These are phyloP conservation scores for Naganishia liquefaciens DNA, from an alignment of 1,284 basidiomycete species.

Conservation along the genomic window DNA sequence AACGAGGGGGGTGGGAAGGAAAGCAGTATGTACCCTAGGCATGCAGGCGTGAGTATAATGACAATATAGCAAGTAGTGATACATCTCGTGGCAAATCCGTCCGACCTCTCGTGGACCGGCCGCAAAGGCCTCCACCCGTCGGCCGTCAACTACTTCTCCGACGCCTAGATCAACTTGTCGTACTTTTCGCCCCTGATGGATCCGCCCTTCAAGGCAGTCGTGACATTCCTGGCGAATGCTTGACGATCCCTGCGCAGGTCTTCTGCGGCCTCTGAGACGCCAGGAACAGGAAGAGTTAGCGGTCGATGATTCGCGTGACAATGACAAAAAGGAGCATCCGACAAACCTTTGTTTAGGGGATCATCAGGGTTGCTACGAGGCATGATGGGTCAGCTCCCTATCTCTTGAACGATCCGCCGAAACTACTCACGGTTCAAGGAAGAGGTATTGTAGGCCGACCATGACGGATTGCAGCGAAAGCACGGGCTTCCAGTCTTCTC, in stretches of 20 bases:
- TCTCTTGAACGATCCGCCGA: neutral
- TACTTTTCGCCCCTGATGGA: slow-evolving; percentile 73
- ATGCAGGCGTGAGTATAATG: too few species aligned
- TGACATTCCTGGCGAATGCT: slow-evolving; percentile 77
- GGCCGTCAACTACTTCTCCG: too few species aligned
- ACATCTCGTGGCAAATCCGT: too few species aligned
- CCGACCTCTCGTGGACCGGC: too few species aligned
- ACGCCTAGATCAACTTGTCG: slow-evolving; percentile 61
- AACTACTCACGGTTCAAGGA: slow-evolving; percentile 74
- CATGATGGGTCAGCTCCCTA: neutral
- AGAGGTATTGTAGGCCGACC: slow-evolving; percentile 96
- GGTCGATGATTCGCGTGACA: neutral
- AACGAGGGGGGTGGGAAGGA: too few species aligned
- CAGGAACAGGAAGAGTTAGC: neutral
- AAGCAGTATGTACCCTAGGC: too few species aligned
- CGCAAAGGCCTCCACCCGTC: too few species aligned
- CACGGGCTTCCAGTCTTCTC: slow-evolving; percentile 99
- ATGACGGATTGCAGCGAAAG: slow-evolving; percentile 95
- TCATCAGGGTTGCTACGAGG: slow-evolving; percentile 80
- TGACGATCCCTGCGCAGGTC: slow-evolving; percentile 83
- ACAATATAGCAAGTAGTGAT: too few species aligned
- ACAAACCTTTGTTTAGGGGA: slow-evolving; percentile 93
- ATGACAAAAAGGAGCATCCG: slow-evolving; percentile 8
- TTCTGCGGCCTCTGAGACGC: slow-evolving; percentile 81
- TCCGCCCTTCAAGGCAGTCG: slow-evolving; percentile 76